Conservation (phyloP, 768 basidiomycete species). For the Lactifluus pinguis region DNA sequence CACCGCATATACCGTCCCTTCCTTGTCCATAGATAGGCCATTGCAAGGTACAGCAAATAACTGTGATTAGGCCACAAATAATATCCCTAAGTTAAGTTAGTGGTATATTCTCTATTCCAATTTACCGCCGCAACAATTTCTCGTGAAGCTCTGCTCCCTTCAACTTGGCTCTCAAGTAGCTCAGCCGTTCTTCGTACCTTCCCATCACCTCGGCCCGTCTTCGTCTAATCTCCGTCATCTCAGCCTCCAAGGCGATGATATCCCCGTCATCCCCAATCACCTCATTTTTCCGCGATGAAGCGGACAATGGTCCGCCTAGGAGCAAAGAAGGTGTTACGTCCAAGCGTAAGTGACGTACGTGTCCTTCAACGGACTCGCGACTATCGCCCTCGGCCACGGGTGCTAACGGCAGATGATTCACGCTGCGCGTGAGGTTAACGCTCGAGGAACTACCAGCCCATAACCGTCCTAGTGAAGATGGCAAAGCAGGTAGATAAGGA, state of each 20-base stretch:
- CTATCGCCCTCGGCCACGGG: constrained; percentile 42
- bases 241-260: constrained; percentile 36
- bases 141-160: constrained; percentile 81
- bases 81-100: constrained; percentile 1
- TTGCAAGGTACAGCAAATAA: too few relatives aligned
- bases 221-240: constrained; percentile 61
- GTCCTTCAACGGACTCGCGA: constrained; percentile 8
- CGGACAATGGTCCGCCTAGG: background rate
- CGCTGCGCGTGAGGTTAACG: constrained; percentile 45
- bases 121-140: constrained; percentile 54
- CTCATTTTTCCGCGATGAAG: constrained; percentile 16
- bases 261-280: constrained; percentile 30
- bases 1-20: too few relatives aligned
- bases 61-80: background rate
- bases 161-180: constrained; percentile 72
- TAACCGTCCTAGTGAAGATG: constrained; percentile 25
- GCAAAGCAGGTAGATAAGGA: constrained; percentile 27
- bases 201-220: constrained; percentile 60
- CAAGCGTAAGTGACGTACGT: constrained; percentile 5
- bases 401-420: constrained; percentile 41
- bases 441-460: constrained; percentile 34
- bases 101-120: background rate
- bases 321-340: constrained; percentile 1
- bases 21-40: too few relatives aligned
- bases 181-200: constrained; percentile 68